These are phyloP conservation scores for Vanderwaltozyma tropicalis DNA, from an alignment of 805 yeast species.

Conservation along the genomic window DNA sequence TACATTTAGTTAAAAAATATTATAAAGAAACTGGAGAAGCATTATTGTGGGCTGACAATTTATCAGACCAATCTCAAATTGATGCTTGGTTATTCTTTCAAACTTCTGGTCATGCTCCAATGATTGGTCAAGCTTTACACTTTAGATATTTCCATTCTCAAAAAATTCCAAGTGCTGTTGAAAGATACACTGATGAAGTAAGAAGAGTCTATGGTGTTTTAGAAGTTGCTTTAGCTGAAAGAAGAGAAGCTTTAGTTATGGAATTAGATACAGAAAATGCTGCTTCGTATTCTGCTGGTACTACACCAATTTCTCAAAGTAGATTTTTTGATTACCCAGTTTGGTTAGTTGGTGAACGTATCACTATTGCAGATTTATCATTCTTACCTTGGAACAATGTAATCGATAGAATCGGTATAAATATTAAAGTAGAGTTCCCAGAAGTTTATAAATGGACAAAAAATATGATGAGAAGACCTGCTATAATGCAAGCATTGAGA, in stretches of 20 bases:
- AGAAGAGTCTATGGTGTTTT: conserved; percentile 87
- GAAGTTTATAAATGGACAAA: conserved; percentile 95
- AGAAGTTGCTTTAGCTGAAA: conserved; percentile 90
- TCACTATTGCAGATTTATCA: conserved; percentile 80
- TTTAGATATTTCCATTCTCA: conserved; percentile 84
- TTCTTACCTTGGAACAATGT: conserved; percentile 97
- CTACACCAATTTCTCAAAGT: conserved; percentile 76
- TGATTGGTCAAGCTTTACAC: conserved; percentile 95
- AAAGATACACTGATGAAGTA: conserved; percentile 84
- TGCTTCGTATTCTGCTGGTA: conserved; percentile 77
- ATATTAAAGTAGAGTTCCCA: conserved; percentile 77
- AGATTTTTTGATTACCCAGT: conserved; percentile 87
- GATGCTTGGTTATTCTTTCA: conserved; percentile 88
- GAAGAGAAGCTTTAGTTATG: conserved; percentile 82
- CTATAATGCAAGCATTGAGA: conserved; percentile 75
- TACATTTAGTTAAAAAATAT: conserved; percentile 66
- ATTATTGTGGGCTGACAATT: conserved; percentile 63
- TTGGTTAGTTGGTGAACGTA: conserved; percentile 83
- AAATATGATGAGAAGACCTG: conserved; percentile 90
- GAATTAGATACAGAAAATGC: conserved; percentile 82
- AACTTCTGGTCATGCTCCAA: conserved; percentile 96
- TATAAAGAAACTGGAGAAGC: conserved; percentile 56
- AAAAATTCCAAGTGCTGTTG: conserved; percentile 80
- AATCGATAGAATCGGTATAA: conserved; percentile 84
- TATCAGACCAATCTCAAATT: conserved; percentile 74